These are phyloP conservation scores for Cladophialophora yegresii DNA, from an alignment of 2,329 filamentous ascomycete genomes.

Conservation along the genomic window DNA sequence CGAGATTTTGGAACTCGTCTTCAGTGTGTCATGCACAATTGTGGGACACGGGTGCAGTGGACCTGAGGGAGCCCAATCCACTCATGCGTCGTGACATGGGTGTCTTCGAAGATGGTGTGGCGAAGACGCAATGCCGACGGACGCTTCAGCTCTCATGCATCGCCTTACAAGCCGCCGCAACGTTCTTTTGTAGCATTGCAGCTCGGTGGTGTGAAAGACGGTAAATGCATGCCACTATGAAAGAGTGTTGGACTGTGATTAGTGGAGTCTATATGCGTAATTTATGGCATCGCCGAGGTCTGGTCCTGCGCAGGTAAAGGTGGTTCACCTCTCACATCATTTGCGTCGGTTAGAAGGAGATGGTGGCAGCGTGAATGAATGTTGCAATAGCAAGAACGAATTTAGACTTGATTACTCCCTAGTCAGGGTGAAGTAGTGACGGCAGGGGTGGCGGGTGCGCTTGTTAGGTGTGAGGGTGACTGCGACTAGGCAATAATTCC, in stretches of 20 bases:
- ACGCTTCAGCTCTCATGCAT: not conserved
- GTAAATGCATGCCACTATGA: not conserved
- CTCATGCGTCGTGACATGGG: not conserved
- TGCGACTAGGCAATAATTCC: not conserved
- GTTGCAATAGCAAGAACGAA: not conserved
- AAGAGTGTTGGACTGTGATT: not conserved
- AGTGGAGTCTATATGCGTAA: not conserved
- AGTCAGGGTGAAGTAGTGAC: not conserved
- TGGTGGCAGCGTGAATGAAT: not conserved
- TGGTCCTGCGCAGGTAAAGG: not conserved
- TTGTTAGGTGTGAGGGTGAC: too few species aligned
- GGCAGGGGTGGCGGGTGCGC: too few species aligned
- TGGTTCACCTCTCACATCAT: not conserved
- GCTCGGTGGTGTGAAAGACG: not conserved
- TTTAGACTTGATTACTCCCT: not conserved
- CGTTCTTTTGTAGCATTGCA: not conserved
- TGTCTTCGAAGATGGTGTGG: not conserved
- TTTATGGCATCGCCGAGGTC: not conserved
- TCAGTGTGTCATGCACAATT: not conserved
- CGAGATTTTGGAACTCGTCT: not conserved
- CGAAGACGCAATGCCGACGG: not conserved
- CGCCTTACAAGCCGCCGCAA: not conserved
- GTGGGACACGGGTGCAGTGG: not conserved
- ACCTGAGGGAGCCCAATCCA: not conserved
- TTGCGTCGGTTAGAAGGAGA: not conserved